Evolutionary conservation across 805 yeast species (phyloP).

Genomic region (Suhomyces sp.): DNA sequence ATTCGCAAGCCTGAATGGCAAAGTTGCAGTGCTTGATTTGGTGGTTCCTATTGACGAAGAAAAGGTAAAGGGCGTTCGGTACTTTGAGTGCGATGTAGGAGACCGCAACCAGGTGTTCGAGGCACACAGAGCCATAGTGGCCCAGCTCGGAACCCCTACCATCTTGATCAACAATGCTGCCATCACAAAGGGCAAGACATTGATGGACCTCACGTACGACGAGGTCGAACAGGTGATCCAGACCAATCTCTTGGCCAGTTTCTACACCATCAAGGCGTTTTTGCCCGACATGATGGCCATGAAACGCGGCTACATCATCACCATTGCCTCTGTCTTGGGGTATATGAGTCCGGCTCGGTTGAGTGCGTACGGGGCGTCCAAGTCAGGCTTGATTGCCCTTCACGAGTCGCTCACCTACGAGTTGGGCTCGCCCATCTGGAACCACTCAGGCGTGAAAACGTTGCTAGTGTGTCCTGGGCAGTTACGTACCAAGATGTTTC

Average conservation of each 20-base stretch:
- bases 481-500: constrained; percentile 70
- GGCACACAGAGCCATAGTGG: constrained; percentile 37
- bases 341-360: constrained; percentile 79
- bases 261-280: constrained; percentile 65
- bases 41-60: constrained; percentile 34
- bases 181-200: constrained; percentile 54
- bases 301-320: constrained; percentile 72
- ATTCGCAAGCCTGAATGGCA: constrained; percentile 44
- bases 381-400: constrained; percentile 78
- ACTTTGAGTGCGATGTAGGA: constrained; percentile 70
- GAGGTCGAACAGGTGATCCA: constrained; percentile 63
- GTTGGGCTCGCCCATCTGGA: constrained; percentile 50
- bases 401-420: constrained; percentile 81
- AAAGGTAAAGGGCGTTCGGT: constrained; percentile 43
- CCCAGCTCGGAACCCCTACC: constrained; percentile 58
- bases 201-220: constrained; percentile 50
- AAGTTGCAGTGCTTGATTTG: constrained; percentile 68
- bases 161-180: constrained; percentile 87
- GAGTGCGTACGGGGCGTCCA: constrained; percentile 85
- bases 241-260: constrained; percentile 68
- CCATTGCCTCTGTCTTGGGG: constrained; percentile 82
- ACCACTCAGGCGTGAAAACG: constrained; percentile 58
- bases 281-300: constrained; percentile 65
- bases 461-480: constrained; percentile 87
- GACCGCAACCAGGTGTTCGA: constrained; percentile 42